phyloP scores from a whole-genome alignment of 371 early-diverging fungal genomes.

The Syncephalastrum contaminatum region DNA sequence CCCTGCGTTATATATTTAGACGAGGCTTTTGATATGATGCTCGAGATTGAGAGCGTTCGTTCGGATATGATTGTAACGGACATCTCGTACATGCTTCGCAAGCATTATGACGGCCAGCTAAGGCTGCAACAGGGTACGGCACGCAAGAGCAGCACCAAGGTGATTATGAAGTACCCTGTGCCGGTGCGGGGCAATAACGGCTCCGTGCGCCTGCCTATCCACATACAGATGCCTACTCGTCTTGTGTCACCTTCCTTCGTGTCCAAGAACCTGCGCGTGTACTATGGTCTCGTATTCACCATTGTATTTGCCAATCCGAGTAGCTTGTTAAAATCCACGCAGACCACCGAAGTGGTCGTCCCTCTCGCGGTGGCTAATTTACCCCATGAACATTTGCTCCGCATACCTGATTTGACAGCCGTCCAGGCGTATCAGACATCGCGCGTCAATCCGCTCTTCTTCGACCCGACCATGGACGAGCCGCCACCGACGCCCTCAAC shows the following conservation, averaged over 20 bases:
- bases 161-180: slow-evolving; percentile 25
- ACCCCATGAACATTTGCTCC: slow-evolving; percentile 37
- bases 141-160: slow-evolving; percentile 31
- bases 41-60: slow-evolving; percentile 23
- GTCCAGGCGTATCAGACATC: slow-evolving; percentile 30
- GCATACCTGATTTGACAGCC: slow-evolving; percentile 38
- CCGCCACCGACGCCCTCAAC: slow-evolving; percentile 30
- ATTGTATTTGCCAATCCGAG: slow-evolving; percentile 26
- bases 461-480: slow-evolving; percentile 39
- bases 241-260: slow-evolving; percentile 46
- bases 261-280: slow-evolving; percentile 42
- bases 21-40: slow-evolving; percentile 43
- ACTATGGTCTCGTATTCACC: slow-evolving; percentile 38
- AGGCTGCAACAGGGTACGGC: slow-evolving; percentile 46
- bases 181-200: slow-evolving; percentile 14
- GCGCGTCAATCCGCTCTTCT: slow-evolving; percentile 39
- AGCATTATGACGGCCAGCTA: slow-evolving; percentile 51
- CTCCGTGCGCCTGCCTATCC: slow-evolving; percentile 8
- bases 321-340: slow-evolving; percentile 31
- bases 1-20: slow-evolving; percentile 16
- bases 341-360: slow-evolving; percentile 33
- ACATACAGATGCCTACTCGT: slow-evolving; percentile 43
- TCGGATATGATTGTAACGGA: slow-evolving; percentile 30
- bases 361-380: slow-evolving; percentile 45
- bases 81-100: slow-evolving; percentile 38